Evolutionary conservation across 352 stramenopile genomes (phyloP), one percentile per base, ranked within the genome.

Genomic region (Phytophthora idaei): DNA sequence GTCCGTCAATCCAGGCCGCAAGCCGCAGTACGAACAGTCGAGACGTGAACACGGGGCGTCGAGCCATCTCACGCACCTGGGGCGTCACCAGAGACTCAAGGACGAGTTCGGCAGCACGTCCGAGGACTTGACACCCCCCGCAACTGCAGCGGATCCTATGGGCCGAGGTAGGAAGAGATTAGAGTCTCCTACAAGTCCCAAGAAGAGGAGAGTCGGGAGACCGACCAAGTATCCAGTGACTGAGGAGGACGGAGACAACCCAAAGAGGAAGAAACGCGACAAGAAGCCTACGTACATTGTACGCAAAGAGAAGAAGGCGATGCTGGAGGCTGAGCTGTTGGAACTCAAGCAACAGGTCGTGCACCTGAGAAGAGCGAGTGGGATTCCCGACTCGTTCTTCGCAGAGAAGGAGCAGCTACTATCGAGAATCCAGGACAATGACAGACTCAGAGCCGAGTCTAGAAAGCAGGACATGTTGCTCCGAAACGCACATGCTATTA

Each of bases 401-500:
- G 5, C 29, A 1, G 59, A 76, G 34, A 68, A 61, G 49, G 71
- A 76, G 52, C 67, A 51, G 27, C 17, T 79, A 17, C 8, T 50
- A 2, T 39, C 66, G 2, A 68, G 51, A 41, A 57, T 69, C 29
- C 66, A 77, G 9, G 71, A 76, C 41, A 81, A 85, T 54, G 53
- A 60, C n/a, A 57, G 67, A 15, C 42, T 85, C 10, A 58, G 77
- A 14, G 61, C 77, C 0, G 69, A 76, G 32, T 73, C 75, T 4
- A 76, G 69, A 52, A 77, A 81, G 47, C 77, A 85, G 58, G 74
- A 85, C 39, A 57, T 85, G 64, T 56, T 71, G 32, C 60, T 86
- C 10, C 61, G 71, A 14, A 77, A 81, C 28, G 74, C 69, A 11
- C 71, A 74, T 10, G 70, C 72, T 15, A 72, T 86, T 32, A 54